Evolutionary conservation across 1,284 basidiomycete species (phyloP).

Genomic region (Lignosus rhinocerotis): DNA sequence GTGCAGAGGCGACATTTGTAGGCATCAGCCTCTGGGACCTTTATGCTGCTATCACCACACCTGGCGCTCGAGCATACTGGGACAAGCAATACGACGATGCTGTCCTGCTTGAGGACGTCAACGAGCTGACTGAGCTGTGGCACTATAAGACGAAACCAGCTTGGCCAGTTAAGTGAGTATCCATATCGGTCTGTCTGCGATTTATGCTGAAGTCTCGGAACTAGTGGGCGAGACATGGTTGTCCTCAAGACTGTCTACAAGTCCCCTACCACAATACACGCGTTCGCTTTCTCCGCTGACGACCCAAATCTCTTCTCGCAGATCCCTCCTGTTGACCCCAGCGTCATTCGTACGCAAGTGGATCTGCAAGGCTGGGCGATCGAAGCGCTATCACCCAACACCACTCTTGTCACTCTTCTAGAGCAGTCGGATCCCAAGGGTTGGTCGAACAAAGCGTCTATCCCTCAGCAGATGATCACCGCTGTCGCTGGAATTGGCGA

Average conservation of each 20-base stretch:
- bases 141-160: slow-evolving; percentile 86
- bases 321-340: slow-evolving; percentile 71
- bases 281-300: slow-evolving; percentile 94
- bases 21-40: slow-evolving; percentile 96
- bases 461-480: slow-evolving; percentile 89
- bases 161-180: slow-evolving; percentile 86
- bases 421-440: slow-evolving; percentile 98
- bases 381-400: slow-evolving; percentile 93
- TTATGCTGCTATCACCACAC: slow-evolving; percentile 85
- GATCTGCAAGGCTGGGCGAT: slow-evolving; percentile 98
- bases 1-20: slow-evolving; percentile 97
- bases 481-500: slow-evolving; percentile 89
- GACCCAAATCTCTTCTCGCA: slow-evolving; percentile 85
- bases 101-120: slow-evolving; percentile 84
- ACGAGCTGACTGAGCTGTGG: slow-evolving; percentile 91
- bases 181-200: background rate
- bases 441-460: slow-evolving; percentile 94
- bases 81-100: slow-evolving; percentile 91
- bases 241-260: slow-evolving; percentile 96
- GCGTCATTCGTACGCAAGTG: slow-evolving; percentile 90
- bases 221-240: slow-evolving; percentile 86
- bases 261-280: slow-evolving; percentile 92
- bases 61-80: slow-evolving; percentile 84
- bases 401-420: slow-evolving; percentile 90
- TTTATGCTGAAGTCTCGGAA: background rate